Evolutionary conservation across 192 early-diverging fungal species (phyloP).

Genomic region (Coemansia sp.): DNA sequence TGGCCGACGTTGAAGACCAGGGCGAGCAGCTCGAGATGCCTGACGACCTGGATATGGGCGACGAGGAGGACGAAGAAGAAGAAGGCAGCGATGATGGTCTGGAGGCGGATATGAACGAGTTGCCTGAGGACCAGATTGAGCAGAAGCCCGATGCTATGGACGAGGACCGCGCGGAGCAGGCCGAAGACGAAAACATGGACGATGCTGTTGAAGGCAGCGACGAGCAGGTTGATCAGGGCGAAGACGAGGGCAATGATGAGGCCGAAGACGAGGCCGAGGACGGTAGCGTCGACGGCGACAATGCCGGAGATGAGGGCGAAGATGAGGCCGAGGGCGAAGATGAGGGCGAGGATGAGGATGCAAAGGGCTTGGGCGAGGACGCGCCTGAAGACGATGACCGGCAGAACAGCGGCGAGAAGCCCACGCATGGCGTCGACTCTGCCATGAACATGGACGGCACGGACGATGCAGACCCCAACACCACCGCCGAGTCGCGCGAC

Average conservation of each 20-base stretch:
- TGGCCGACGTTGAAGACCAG: constrained; percentile 54
- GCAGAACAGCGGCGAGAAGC: constrained; percentile 54
- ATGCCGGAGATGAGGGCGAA: constrained; percentile 46
- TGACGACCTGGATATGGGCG: constrained; percentile 60
- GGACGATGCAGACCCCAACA: constrained; percentile 40
- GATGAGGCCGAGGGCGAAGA: constrained; percentile 31
- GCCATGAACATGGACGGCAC: constrained; percentile 58
- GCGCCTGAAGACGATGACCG: constrained; percentile 28
- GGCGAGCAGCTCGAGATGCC: constrained; percentile 58
- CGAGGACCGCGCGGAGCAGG: constrained; percentile 34
- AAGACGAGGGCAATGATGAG: constrained; percentile 52
- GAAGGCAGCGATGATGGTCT: constrained; percentile 35
- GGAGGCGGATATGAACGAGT: constrained; percentile 49
- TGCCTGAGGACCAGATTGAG: constrained; percentile 56
- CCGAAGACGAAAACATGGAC: constrained; percentile 17
- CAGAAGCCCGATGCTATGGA: constrained; percentile 40
- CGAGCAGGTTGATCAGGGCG: constrained; percentile 33
- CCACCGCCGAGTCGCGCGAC: constrained; percentile 35
- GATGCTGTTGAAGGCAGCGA: constrained; percentile 30
- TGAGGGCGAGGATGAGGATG: background rate
- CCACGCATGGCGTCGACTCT: constrained; percentile 55
- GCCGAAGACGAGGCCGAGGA: constrained; percentile 16
- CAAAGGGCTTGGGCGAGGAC: constrained; percentile 25
- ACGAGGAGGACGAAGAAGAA: constrained; percentile 44
- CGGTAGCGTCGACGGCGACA: constrained; percentile 42